Evolutionary conservation across 768 basidiomycete species (phyloP), one percentile per base, ranked within the genome.

Genomic region (Hortiboletus campestris): DNA sequence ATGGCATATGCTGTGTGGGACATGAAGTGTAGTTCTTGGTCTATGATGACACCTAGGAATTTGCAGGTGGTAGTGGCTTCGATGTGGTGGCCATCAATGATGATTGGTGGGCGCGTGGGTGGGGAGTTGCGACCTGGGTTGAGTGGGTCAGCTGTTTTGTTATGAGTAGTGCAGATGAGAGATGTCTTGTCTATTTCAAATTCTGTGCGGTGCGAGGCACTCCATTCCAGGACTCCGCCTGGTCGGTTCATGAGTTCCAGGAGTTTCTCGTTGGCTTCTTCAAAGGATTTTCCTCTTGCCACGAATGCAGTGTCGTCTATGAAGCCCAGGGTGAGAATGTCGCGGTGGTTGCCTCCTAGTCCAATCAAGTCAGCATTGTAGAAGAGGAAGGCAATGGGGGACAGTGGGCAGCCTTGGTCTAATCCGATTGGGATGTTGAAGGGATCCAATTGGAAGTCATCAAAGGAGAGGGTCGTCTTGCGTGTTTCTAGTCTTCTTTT

Each of bases 331-430:
- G 19, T 7, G 4, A 46, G 14, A 5, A n/a, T 16, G 35, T 36
- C 13, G 2, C 3, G 12, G 2, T 34, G 11, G 13, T 34, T 34
- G 34, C 2, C 34, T 34, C 11, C 34, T 10, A 34, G 13, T 1
- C 63, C 46, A 2, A 70, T 54, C 0, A 69, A 44, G 28, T 58
- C 45, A 0, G 67, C 31, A 40, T 74, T 75, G 60, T 69, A 73
- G 51, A 72, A 63, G 4, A 66, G 47, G 55, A 66, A 72, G 0
- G 61, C 31, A 2, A 72, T 58, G 1, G 60, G 61, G 8, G 72
- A 70, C 4, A 63, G 47, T 1, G 72, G 71, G 56, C 66, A 69
- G 1, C 74, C 74, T 53, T 74, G 69, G 46, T 68, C 69, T 3
- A 72, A 52, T 0, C 72, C 66, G 19, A 59, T 61, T 6, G 31